Base-by-base conservation (phyloP, 2,329 filamentous ascomycete species). In the Exophiala mesophila region DNA sequence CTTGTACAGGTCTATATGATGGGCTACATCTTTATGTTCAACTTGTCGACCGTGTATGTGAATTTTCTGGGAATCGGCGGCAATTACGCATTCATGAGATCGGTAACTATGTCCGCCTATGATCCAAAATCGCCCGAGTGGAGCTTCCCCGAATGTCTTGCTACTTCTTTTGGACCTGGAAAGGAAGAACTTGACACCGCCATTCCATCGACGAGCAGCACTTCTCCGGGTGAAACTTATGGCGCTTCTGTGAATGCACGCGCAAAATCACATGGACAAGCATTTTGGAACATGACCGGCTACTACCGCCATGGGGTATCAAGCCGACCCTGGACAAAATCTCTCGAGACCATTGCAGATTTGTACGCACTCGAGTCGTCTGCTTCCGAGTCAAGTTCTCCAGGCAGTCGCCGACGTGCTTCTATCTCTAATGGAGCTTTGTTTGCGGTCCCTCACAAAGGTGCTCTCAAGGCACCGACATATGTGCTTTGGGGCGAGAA, bases 21-120 rank as follows among this genome's bases (percentile, higher is more conserved):
- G 2, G 70, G 71, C 44, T 80, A 80, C 52, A 66, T 78, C 36
- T 77, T 77, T 49, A 65, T 65, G 10, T 72, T 79, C 59, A 66
- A 71, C 30, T 59, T 78, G 2, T 75, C 74, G 2, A 56, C 59
- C 23, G 59, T 63, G 3, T 53, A 76, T 10, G 65, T 71, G 36
- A 61, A 55, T 34, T 67, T 63, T 50, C 58, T 70, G 36, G 68
- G 66, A n/a, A 63, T 56, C 1, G 67, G 73, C n/a, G 70, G 73
- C 5, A 72, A 76, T 47, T 65, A 61, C 44, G 69, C 67, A 39
- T 68, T 76, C 38, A 49, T 76, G 23, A 63, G 64, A 34, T 34
- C 60, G n/a, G 50, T 65, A 10, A 69, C 76, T 49, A 58, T 54
- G 36, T 32, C 59, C 3, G 62, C 63, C 0, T 60, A 63, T 23